phyloP scores from a whole-genome alignment of 2,329 filamentous ascomycete species.

The Verticillium albo-atrum region DNA sequence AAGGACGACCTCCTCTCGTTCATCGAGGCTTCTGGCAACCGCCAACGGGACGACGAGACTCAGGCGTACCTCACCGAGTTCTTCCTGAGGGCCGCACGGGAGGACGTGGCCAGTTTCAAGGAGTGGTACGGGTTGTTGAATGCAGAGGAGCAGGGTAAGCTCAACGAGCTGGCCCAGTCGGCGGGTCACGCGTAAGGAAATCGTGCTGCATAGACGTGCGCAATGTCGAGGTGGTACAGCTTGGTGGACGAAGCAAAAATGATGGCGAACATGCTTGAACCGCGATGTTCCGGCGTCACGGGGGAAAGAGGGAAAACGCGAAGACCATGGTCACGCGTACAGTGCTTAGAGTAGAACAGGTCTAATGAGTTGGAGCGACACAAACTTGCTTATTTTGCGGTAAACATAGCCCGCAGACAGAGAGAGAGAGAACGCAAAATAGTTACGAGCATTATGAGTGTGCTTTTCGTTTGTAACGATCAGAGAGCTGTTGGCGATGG shows the following conservation, averaged over 20 bases:
- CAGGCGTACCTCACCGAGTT: slow-evolving; percentile 80
- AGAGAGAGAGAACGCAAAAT: not conserved
- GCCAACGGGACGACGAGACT: slow-evolving; percentile 84
- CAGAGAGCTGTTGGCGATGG: too few relatives aligned
- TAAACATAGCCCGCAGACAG: not conserved
- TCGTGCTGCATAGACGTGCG: not conserved
- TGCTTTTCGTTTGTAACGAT: not conserved
- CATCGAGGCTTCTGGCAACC: slow-evolving; percentile 52
- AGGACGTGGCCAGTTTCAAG: slow-evolving; percentile 52
- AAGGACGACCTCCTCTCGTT: slow-evolving; percentile 79
- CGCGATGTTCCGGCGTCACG: not conserved
- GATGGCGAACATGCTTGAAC: not conserved
- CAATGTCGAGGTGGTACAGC: not conserved
- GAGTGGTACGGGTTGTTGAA: slow-evolving; percentile 52
- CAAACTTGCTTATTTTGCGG: not conserved
- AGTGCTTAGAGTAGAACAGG: not conserved
- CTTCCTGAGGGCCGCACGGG: slow-evolving; percentile 59
- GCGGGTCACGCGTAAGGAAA: not conserved
- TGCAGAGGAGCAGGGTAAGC: slow-evolving; percentile 52
- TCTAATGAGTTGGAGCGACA: not conserved
- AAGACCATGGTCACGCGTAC: not conserved
- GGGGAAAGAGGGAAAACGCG: not conserved
- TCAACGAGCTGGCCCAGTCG: slow-evolving; percentile 43
- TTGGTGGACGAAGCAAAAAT: not conserved
- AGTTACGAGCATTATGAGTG: not conserved